Evolutionary conservation across 2,329 filamentous ascomycete genomes (phyloP).

Genomic region (Bipolaris zeicola): DNA sequence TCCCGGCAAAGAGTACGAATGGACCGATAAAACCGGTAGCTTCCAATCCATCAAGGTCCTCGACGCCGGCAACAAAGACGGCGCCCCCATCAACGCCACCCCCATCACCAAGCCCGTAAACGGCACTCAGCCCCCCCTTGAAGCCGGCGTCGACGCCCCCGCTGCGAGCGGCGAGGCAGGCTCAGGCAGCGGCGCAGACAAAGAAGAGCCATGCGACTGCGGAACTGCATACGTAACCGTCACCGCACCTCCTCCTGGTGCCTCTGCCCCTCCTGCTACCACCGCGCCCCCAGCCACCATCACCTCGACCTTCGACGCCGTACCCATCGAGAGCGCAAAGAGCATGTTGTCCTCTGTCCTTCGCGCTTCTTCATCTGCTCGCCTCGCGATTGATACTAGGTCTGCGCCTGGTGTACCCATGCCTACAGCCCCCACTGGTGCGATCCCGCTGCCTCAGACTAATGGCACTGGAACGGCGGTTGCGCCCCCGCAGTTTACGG

Average conservation of each 20-base stretch:
- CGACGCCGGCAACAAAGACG: conserved; percentile 40
- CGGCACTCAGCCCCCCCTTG: conserved; percentile 33
- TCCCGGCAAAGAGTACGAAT: conserved; percentile 58
- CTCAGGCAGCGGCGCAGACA: conserved; percentile 1
- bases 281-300: conserved; percentile 20
- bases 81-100: conserved; percentile 36
- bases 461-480: conserved; percentile 30
- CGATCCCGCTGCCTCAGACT: conserved; percentile 20
- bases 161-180: conserved; percentile 16
- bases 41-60: conserved; percentile 57
- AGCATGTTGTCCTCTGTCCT: conserved; percentile 12
- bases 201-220: conserved; percentile 30
- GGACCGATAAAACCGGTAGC: conserved; percentile 55
- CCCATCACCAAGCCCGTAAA: conserved; percentile 35
- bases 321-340: conserved; percentile 19
- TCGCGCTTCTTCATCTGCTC: conserved; percentile 28
- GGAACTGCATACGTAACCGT: conserved; percentile 38
- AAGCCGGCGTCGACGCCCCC: conserved; percentile 32
- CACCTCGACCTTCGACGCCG: conserved; percentile 15
- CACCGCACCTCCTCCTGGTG: conserved; percentile 26
- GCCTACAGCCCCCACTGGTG: conserved; percentile 31
- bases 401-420: conserved; percentile 30
- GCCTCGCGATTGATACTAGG: conserved; percentile 36
- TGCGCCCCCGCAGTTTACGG: conserved; percentile 32
- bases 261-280: conserved; percentile 17